Percentiles rank a stretch among this genome's conserved stretches.
These are phyloP conservation scores for Spathaspora sp. DNA, from an alignment of 1,139 yeast genomes.

Conservation along the genomic window DNA sequence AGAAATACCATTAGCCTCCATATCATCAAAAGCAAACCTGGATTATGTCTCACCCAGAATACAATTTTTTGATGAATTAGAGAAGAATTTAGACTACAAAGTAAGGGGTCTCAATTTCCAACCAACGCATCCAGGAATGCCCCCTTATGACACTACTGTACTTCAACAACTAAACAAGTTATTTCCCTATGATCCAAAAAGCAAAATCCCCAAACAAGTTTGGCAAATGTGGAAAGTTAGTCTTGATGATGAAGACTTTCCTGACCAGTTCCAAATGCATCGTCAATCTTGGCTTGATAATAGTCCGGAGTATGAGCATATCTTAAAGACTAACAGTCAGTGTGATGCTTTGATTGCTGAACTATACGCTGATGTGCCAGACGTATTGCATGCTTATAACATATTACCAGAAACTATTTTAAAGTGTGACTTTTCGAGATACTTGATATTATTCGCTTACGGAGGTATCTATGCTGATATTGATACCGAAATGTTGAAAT, in stretches of 20 bases:
- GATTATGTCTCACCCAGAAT: too few relatives aligned
- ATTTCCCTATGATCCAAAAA: constrained; percentile 4
- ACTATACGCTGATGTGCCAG: constrained; percentile 38
- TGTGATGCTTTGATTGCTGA: constrained; percentile 61
- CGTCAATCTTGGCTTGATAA: constrained; percentile 56
- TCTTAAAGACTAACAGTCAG: constrained; percentile 66
- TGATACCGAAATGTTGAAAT: constrained; percentile 43
- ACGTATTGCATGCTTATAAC: constrained; percentile 71
- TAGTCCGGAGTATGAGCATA: constrained; percentile 65
- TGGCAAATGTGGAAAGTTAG: constrained; percentile 6
- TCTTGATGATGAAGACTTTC: constrained; percentile 2
- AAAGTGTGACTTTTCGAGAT: constrained; percentile 89
- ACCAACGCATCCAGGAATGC: too few relatives aligned
- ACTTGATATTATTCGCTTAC: constrained; percentile 37
- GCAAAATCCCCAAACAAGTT: constrained; percentile 1
- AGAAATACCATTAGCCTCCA: too few relatives aligned
- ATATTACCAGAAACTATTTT: constrained; percentile 72
- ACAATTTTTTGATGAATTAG: too few relatives aligned
- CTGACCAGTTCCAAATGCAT: constrained; percentile 28
- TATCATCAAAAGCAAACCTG: too few relatives aligned
- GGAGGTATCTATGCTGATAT: constrained; percentile 53
- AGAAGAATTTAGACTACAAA: too few relatives aligned
- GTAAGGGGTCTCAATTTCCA: too few relatives aligned
- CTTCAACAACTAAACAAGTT: background rate
- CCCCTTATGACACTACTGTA: too few relatives aligned